A percentile compares a stretch with the other conserved stretches of the same genome.
Evolutionary conservation across 441 rosid species (phyloP).

Genomic region (Euphorbia schlechtendalii): DNA sequence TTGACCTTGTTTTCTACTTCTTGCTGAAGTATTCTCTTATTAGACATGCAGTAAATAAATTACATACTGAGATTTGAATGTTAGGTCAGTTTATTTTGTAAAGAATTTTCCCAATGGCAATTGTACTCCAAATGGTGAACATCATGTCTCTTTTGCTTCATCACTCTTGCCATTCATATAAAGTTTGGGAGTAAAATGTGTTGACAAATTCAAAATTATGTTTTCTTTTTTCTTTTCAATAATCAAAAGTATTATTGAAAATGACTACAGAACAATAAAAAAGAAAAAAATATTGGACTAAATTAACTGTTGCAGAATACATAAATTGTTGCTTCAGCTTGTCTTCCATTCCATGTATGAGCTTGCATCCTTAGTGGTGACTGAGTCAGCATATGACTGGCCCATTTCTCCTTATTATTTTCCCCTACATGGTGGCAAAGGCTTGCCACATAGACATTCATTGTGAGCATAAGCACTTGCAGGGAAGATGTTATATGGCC

Average conservation of each 20-base stretch:
- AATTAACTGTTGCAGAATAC: constrained; percentile 23
- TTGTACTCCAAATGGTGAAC: constrained; percentile 16
- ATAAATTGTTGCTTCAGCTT: constrained; percentile 27
- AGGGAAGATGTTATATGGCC: constrained; percentile 78
- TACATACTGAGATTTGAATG: constrained; percentile 7
- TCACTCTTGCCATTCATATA: neutral
- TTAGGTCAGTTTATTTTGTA: constrained; percentile 1
- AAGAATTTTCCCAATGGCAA: constrained; percentile 3
- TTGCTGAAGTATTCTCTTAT: neutral
- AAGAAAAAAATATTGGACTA: constrained; percentile 24
- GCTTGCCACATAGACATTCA: constrained; percentile 89
- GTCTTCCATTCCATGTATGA: constrained; percentile 6
- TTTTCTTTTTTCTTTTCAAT: constrained; percentile 10
- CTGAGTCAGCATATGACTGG: constrained; percentile 70
- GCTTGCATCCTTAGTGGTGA: constrained; percentile 18
- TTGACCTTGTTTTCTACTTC: neutral
- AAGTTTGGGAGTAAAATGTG: neutral
- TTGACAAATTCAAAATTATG: neutral
- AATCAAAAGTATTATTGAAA: constrained; percentile 24
- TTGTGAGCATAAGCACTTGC: constrained; percentile 81
- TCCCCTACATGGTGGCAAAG: constrained; percentile 67
- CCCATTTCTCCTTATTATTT: constrained; percentile 24
- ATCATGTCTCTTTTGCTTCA: neutral
- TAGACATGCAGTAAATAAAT: neutral
- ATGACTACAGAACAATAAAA: constrained; percentile 21